Evolutionary conservation across 2,329 filamentous ascomycete species (phyloP), one percentile per base, ranked within the genome.

Genomic region (Chaetothyriales sp.): DNA sequence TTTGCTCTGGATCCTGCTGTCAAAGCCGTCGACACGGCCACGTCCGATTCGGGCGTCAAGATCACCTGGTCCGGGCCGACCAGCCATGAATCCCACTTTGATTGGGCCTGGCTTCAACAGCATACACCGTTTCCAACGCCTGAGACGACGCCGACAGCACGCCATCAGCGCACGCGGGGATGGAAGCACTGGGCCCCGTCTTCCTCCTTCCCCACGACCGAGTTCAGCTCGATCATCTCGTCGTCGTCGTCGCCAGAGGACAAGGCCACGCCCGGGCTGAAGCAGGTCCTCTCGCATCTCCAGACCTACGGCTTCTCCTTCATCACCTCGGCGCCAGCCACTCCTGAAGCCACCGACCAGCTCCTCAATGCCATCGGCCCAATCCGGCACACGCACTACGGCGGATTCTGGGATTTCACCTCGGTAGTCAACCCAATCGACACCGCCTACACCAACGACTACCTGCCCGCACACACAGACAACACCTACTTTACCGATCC

Each of bases 401-500:
- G 86, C 70, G 81, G 76, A 25, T 85, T 85, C 66, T 85, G 81
- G 71, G 90, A 95, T 67, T 96, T 96, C 66, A 85, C 86, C 0
- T 84, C 89, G 4, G 85, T 95, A 65, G 76, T 95, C 20, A 83
- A 86, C 25, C 83, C 83, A 62, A 89, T 89, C 57, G 88, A 95
- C 62, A 93, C 86, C 1, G 88, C 88, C 2, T 98, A 96, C 69
- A 95, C 90, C 1, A 87, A 84, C 60, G 74, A 92, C 48, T 81
- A 81, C 1, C 77, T 98, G 2, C 79, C 80, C 18, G 83, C 85
- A 0, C 92, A 98, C 66, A 96, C 90, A 1, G 92, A 98, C 68
- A 96, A 80, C 5, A 95, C 90, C 1, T 96, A 98, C 67, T 96
- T 96, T 69, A 88, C 80, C 19, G 90, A 96, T 56, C 90, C 92